Base-by-base conservation (phyloP, 2,329 filamentous ascomycete species). In the Rachicladosporium sp. region DNA sequence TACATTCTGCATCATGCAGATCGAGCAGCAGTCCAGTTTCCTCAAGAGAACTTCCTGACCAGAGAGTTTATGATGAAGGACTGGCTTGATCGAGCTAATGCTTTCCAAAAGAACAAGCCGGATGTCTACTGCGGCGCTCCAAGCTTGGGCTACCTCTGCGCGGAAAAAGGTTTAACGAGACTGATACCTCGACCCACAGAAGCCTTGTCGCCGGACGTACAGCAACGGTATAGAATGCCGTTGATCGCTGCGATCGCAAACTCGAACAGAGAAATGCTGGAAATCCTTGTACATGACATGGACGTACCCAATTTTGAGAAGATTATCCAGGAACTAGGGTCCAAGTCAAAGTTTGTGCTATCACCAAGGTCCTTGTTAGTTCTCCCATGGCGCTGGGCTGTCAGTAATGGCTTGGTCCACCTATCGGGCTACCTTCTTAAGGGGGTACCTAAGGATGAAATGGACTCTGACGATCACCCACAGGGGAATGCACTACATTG, bases 1-100 rank as follows among this genome's bases (percentile, higher is more conserved):
- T 49, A 64, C 40, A 29, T 68, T 4, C 47, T 70, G n/a, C 32
- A 45, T 15, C 67, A 70, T 42, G 56, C 66, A 4, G 46, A 69
- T 36, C n/a, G 11, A 15, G 61, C 64, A 11, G 48, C 54, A 23
- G 41, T 46, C 4, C 6, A 27, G 29, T 40, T 60, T 30, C 23
- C 42, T 13, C 58, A 64, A 45, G 30, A 38, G 2, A 30, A 44
- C 0, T 66, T 67, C 43, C 23, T 68, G 3, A 13, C 36, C 29
- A 21, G 9, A 7, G 3, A 33, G n/a, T 23, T 38, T 9, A 7
- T 6, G 6, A 12, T 33, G 6, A 8, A 5, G 31, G 11, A 33
- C 31, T 33, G 31, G 31, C 3, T 15, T 6, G 9, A 2, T 6
- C 11, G 15, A 5, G 2, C 6, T 15, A 33, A 33, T 7, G 31